Evolutionary conservation across 179 eudicot genomes (phyloP).

Genomic region (Pouteria campechiana): DNA sequence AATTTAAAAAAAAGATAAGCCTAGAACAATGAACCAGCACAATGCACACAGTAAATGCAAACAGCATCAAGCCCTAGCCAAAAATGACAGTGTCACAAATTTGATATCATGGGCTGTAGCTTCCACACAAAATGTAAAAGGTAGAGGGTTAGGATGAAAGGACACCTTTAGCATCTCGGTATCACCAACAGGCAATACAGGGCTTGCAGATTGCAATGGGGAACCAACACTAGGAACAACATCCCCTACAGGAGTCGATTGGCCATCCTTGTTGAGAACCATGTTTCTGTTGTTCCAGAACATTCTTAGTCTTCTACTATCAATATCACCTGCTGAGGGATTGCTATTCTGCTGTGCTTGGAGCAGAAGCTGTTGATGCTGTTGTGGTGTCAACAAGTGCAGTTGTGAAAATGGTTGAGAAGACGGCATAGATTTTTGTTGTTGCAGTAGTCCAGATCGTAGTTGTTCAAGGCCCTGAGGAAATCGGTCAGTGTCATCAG

Average conservation of each 20-base stretch:
- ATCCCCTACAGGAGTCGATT: constrained; percentile 22
- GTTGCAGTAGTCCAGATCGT: constrained; percentile 25
- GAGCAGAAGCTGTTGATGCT: constrained; percentile 26
- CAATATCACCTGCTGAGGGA: constrained; percentile 24
- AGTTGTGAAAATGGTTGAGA: constrained; percentile 21
- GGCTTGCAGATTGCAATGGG: constrained; percentile 27
- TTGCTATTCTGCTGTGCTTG: constrained; percentile 20
- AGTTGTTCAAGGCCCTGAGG: constrained; percentile 26
- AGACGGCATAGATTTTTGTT: constrained; percentile 35
- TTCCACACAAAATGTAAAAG: too few species aligned
- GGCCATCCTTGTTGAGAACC: constrained; percentile 33
- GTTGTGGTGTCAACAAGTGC: too few species aligned
- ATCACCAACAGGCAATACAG: constrained; percentile 19
- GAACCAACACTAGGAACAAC: constrained; percentile 32
- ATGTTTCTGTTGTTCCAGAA: constrained; percentile 21
- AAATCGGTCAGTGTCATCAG: too few species aligned
- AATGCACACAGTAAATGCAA: too few species aligned
- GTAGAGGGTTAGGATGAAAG: too few species aligned
- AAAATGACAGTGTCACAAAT: too few species aligned
- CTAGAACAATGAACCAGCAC: too few species aligned
- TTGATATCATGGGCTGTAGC: too few species aligned
- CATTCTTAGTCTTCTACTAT: constrained; percentile 25
- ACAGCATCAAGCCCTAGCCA: too few species aligned
- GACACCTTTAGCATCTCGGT: constrained; percentile 25
- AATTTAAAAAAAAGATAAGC: too few species aligned